These are phyloP conservation scores for Pythium periplocum DNA, from an alignment of 352 stramenopile genomes.

Conservation along the genomic window DNA sequence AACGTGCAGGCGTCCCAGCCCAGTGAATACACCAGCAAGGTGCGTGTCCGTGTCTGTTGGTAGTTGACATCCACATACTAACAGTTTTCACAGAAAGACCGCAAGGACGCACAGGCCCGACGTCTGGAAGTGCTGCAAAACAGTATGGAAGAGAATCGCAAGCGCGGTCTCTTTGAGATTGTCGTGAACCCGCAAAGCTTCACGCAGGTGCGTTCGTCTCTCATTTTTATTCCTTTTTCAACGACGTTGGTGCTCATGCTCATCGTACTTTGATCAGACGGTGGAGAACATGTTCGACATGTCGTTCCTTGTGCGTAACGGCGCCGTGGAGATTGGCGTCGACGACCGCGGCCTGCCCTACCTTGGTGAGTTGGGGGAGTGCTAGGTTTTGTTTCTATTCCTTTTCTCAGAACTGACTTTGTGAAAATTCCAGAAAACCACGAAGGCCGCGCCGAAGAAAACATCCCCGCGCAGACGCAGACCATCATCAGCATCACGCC, in stretches of 20 bases:
- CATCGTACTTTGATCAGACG: slow-evolving; percentile 27
- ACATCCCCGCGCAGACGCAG: slow-evolving; percentile 53
- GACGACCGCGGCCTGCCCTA: slow-evolving; percentile 55
- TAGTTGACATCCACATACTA: background rate
- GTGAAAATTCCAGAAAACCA: slow-evolving; percentile 39
- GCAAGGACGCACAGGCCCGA: slow-evolving; percentile 73
- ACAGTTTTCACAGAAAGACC: slow-evolving; percentile 45
- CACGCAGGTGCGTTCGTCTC: slow-evolving; percentile 37
- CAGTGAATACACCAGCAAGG: slow-evolving; percentile 76
- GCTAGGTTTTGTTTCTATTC: no score
- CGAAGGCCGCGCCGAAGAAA: slow-evolving; percentile 42
- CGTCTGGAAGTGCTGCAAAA: slow-evolving; percentile 63
- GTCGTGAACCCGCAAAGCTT: slow-evolving; percentile 72
- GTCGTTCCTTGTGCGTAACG: slow-evolving; percentile 78
- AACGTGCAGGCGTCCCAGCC: slow-evolving; percentile 48
- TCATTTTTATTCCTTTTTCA: background rate
- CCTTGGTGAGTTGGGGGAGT: slow-evolving; percentile 30
- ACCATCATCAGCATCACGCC: slow-evolving; percentile 82
- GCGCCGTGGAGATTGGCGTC: slow-evolving; percentile 55
- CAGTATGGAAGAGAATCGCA: slow-evolving; percentile 32
- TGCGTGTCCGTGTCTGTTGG: slow-evolving; percentile 5
- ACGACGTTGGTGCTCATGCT: background rate
- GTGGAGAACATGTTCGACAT: slow-evolving; percentile 84
- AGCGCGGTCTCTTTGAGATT: slow-evolving; percentile 62
- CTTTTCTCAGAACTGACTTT: no score